A percentile compares a stretch with the other conserved stretches of the same genome.
Evolutionary conservation across 2,329 filamentous ascomycete genomes (phyloP).

Genomic region (Talaromyces sp.): DNA sequence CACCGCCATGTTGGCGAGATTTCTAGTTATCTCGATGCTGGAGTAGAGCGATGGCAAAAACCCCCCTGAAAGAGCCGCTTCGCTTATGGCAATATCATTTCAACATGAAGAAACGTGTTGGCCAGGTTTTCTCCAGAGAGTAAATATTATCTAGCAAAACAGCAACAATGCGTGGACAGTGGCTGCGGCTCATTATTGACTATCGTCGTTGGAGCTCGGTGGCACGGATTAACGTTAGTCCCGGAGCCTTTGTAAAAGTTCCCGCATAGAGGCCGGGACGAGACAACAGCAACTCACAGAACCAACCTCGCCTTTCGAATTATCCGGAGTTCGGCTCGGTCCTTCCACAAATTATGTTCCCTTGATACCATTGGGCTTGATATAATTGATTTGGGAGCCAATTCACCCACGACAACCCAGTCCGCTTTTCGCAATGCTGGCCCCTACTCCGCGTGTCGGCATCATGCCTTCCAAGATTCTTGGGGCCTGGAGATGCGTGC

Average conservation of each 20-base stretch:
- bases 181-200: background rate
- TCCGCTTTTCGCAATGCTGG: constrained; percentile 21
- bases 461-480: constrained; percentile 22
- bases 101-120: background rate
- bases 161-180: background rate
- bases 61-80: background rate
- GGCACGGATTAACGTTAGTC: constrained; percentile 12
- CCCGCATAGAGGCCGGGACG: background rate
- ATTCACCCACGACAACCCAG: constrained; percentile 3
- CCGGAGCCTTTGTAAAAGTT: background rate
- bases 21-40: background rate
- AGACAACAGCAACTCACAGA: background rate
- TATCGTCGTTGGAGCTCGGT: background rate
- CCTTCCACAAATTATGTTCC: background rate
- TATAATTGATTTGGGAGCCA: background rate
- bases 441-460: constrained; percentile 24
- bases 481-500: constrained; percentile 26
- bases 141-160: background rate
- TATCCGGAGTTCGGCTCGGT: background rate
- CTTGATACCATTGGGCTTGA: background rate
- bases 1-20: constrained; percentile 29
- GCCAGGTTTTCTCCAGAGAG: background rate
- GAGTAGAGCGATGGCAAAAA: background rate
- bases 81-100: background rate
- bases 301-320: background rate